A percentile compares a stretch with the other conserved stretches of the same genome.
Evolutionary conservation across 2,329 filamentous ascomycete species (phyloP).

Genomic region (Ophiocordyceps camponoti-rufipedis): DNA sequence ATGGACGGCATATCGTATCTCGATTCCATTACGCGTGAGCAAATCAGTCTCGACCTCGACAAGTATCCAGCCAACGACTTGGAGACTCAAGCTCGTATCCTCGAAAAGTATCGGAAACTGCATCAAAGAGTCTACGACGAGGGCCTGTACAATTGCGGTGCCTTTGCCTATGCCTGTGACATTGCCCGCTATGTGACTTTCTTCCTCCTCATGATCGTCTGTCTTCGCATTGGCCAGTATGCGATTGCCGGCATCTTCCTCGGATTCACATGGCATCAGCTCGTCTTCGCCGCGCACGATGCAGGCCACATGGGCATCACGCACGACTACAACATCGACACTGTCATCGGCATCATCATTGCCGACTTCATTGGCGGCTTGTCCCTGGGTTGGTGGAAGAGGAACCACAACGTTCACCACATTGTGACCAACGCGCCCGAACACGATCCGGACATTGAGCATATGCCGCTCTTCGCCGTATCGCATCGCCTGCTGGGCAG

Average conservation of each 20-base stretch:
- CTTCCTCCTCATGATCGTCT: constrained; percentile 40
- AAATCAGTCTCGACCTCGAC: constrained; percentile 55
- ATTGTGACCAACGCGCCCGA: constrained; percentile 91
- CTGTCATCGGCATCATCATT: constrained; percentile 73
- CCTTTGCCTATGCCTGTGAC: constrained; percentile 62
- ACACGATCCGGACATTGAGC: constrained; percentile 88
- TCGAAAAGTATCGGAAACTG: constrained; percentile 65
- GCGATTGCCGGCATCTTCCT: constrained; percentile 53
- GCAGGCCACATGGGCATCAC: constrained; percentile 96
- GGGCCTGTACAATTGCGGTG: constrained; percentile 72
- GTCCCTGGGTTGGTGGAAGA: constrained; percentile 93
- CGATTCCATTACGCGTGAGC: constrained; percentile 50
- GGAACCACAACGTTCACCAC: constrained; percentile 90
- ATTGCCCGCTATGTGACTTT: constrained; percentile 49
- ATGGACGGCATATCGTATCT: constrained; percentile 39
- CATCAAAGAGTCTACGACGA: constrained; percentile 53
- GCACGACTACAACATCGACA: constrained; percentile 69
- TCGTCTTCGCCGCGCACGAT: constrained; percentile 88
- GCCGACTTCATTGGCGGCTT: constrained; percentile 80
- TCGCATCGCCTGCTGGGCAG: constrained; percentile 62
- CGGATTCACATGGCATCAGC: constrained; percentile 81
- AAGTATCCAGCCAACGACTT: constrained; percentile 68
- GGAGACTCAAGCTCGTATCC: constrained; percentile 55
- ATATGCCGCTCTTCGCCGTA: constrained; percentile 77
- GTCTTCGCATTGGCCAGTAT: constrained; percentile 48